These are phyloP conservation scores for Entophlyctis helioformis DNA, from an alignment of 192 early-diverging fungal species.

Conservation along the genomic window DNA sequence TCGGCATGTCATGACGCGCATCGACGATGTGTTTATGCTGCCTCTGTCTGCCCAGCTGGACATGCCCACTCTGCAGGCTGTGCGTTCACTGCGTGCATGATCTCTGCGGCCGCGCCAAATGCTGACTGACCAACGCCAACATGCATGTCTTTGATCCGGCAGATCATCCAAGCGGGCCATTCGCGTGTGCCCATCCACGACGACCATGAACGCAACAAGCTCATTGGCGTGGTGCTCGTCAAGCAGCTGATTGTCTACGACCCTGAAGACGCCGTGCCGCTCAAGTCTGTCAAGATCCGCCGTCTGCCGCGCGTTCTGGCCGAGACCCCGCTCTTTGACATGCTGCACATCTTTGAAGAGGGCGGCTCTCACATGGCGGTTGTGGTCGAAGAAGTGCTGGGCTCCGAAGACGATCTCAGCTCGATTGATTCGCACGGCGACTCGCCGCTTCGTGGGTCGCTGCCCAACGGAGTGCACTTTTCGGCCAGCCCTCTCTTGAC, in stretches of 20 bases:
- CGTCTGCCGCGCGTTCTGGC: conserved; percentile 22
- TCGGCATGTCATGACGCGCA: conserved; percentile 29
- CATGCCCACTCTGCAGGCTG: conserved; percentile 5
- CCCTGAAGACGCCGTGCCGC: conserved; percentile 24
- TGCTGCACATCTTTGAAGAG: conserved; percentile 40
- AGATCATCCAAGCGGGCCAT: conserved; percentile 32
- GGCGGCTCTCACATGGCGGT: conserved; percentile 41
- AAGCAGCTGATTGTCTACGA: conserved; percentile 30
- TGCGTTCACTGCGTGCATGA: conserved; percentile 2
- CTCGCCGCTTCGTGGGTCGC: no score
- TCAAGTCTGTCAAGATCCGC: conserved; percentile 19
- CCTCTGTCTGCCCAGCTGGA: conserved; percentile 12
- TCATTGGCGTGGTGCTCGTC: conserved; percentile 28
- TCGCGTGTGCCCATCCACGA: conserved; percentile 35
- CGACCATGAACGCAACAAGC: no score
- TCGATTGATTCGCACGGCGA: not conserved
- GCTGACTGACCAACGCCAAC: no score
- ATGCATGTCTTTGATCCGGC: no score
- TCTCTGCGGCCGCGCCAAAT: no score
- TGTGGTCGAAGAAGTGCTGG: conserved; percentile 21
- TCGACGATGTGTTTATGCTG: conserved; percentile 36
- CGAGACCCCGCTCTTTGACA: conserved; percentile 35
- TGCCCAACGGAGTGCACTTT: no score
- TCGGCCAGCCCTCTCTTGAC: no score
- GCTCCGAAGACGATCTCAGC: not conserved